A percentile compares a stretch with the other conserved stretches of the same genome.
These are phyloP conservation scores for Melanogaster broomeanus DNA, from an alignment of 768 basidiomycete genomes.

Conservation along the genomic window DNA sequence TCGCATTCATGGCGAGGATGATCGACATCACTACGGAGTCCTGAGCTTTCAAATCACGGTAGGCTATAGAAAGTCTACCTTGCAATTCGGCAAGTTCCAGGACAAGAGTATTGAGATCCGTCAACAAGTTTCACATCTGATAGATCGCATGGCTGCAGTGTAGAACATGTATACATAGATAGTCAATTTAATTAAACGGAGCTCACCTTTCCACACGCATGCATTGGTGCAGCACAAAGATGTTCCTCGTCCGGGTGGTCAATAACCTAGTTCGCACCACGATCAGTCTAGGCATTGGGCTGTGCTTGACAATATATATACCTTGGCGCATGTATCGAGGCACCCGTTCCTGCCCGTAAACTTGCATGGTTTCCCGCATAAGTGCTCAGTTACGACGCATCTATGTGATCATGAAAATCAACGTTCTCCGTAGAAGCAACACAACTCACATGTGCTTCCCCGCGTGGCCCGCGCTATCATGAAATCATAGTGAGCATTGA, in stretches of 20 bases:
- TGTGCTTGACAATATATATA: conserved; percentile 12
- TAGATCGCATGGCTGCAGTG: conserved; percentile 44
- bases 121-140: conserved; percentile 29
- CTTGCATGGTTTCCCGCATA: conserved; percentile 55
- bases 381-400: conserved; percentile 51
- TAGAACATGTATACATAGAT: background rate
- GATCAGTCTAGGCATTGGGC: background rate
- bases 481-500: background rate
- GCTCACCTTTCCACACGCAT: conserved; percentile 56
- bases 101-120: conserved; percentile 40
- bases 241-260: conserved; percentile 54
- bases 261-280: conserved; percentile 37
- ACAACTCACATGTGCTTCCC: conserved; percentile 51
- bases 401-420: conserved; percentile 31
- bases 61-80: conserved; percentile 30
- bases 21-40: conserved; percentile 39
- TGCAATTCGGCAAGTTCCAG: conserved; percentile 41
- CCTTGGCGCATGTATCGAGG: conserved; percentile 52
- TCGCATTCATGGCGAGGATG: conserved; percentile 55
- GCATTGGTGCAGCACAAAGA: conserved; percentile 51
- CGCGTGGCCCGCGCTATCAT: conserved; percentile 53
- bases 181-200: too few relatives aligned
- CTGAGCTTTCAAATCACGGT: background rate
- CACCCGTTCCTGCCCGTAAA: conserved; percentile 52
- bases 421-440: accelerated